Conservation (phyloP, 306 rosid species). For the Malus domestica region DNA sequence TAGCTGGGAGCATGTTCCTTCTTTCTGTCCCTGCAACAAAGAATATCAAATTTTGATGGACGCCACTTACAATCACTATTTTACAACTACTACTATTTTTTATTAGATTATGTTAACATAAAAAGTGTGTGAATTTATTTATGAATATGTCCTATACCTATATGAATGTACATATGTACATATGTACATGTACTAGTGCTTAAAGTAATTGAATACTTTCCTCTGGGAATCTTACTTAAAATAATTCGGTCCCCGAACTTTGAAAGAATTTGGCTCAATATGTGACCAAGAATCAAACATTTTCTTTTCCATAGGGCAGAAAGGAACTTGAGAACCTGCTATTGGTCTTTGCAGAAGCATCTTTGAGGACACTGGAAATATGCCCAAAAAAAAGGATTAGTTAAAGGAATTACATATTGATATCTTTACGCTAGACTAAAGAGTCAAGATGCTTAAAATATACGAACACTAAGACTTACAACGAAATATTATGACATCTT, state of each 20-base stretch:
- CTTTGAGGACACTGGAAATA: conserved; percentile 83
- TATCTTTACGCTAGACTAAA: background rate
- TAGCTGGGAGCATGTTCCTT: conserved; percentile 66
- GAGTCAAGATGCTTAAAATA: background rate
- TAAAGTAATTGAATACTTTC: conserved; percentile 7
- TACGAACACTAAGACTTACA: background rate
- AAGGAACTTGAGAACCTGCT: conserved; percentile 93
- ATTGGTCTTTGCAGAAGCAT: conserved; percentile 64
- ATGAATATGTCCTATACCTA: background rate
- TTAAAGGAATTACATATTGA: background rate
- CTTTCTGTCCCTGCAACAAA: conserved; percentile 74
- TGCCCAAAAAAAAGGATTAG: conserved; percentile 11
- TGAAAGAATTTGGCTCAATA: conserved; percentile 73
- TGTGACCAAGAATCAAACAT: conserved; percentile 90
- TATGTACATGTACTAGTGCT: background rate
- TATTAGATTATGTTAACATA: background rate
- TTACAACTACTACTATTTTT: background rate
- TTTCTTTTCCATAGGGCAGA: conserved; percentile 83
- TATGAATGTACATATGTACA: background rate
- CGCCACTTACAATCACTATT: background rate
- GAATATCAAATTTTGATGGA: background rate
- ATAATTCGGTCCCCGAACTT: conserved; percentile 77
- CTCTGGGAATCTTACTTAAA: conserved; percentile 50
- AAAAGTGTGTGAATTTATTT: background rate
- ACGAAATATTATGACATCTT: background rate